These are phyloP conservation scores for Penicillium malachiteum DNA, from an alignment of 495 filamentous ascomycete species.

Conservation along the genomic window DNA sequence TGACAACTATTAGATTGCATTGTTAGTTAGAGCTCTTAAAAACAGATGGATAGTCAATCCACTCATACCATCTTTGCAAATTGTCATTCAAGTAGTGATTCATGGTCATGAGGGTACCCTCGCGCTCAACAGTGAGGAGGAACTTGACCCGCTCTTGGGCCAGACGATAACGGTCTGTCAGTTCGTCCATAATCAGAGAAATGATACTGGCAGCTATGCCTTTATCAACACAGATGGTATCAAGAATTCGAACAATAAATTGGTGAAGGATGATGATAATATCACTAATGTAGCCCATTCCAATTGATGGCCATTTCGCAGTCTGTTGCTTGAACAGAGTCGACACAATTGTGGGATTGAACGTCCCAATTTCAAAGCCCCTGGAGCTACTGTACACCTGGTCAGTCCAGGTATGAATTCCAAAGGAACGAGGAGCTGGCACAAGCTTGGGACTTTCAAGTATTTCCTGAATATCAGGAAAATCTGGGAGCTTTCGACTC, in stretches of 20 bases:
- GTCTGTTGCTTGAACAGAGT: conserved; percentile 55
- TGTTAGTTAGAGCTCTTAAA: conserved; percentile 3
- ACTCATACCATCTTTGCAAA: conserved; percentile 44
- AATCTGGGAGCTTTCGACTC: not conserved
- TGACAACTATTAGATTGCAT: conserved; percentile 7
- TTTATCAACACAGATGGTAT: conserved; percentile 36
- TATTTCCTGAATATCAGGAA: conserved; percentile 27
- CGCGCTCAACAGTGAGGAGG: conserved; percentile 50
- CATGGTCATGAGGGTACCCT: conserved; percentile 44
- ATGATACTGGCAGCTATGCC: conserved; percentile 37
- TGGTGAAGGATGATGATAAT: conserved; percentile 45
- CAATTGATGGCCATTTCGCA: conserved; percentile 50
- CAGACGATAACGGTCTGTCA: conserved; percentile 42
- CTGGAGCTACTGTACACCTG: conserved; percentile 26
- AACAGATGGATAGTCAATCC: no score
- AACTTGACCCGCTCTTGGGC: conserved; percentile 44
- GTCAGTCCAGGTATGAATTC: conserved; percentile 34
- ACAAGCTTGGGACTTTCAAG: conserved; percentile 8
- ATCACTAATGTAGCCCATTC: conserved; percentile 44
- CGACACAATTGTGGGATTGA: conserved; percentile 40
- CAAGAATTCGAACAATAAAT: conserved; percentile 45
- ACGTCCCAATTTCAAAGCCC: conserved; percentile 41
- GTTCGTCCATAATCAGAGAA: conserved; percentile 39
- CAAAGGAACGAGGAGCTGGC: conserved; percentile 1
- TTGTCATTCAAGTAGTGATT: conserved; percentile 56